Conservation (phyloP, 2,329 filamentous ascomycete species). For the Colletotrichum neosansevieriae region DNA sequence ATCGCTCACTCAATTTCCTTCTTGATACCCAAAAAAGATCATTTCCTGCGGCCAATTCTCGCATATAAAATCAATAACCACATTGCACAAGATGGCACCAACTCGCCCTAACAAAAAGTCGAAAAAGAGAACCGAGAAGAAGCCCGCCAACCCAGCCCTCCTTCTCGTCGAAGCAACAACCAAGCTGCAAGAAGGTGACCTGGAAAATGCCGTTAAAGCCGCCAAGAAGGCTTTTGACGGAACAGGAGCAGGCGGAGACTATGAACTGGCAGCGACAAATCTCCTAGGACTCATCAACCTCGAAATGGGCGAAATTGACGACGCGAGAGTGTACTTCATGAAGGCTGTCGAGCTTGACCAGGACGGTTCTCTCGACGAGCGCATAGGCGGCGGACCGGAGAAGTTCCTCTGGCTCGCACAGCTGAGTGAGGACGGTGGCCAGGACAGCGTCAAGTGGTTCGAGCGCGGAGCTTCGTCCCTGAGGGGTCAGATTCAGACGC, state of each 20-base stretch:
- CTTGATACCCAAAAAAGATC: not conserved
- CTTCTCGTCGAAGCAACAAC: slow-evolving; percentile 55
- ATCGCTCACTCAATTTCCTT: slow-evolving; percentile 8
- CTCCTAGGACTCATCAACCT: slow-evolving; percentile 85
- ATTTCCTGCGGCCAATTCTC: not conserved
- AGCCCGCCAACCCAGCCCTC: slow-evolving; percentile 44
- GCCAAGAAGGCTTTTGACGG: slow-evolving; percentile 58
- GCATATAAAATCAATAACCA: not conserved
- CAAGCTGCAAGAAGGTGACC: slow-evolving; percentile 56
- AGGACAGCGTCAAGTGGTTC: slow-evolving; percentile 75
- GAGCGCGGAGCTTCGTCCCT: slow-evolving; percentile 79
- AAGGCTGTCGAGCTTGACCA: slow-evolving; percentile 81
- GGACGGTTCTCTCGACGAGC: slow-evolving; percentile 77
- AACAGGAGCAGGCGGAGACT: slow-evolving; percentile 59
- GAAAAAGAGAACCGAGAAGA: slow-evolving; percentile 48
- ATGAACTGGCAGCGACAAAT: slow-evolving; percentile 75
- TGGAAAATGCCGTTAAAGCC: slow-evolving; percentile 54
- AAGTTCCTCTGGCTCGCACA: slow-evolving; percentile 97
- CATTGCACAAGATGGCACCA: slow-evolving; percentile 53
- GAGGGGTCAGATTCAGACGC: slow-evolving; percentile 74
- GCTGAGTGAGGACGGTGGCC: slow-evolving; percentile 78
- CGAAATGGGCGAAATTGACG: slow-evolving; percentile 83
- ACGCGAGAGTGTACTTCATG: slow-evolving; percentile 78
- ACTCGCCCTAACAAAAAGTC: slow-evolving; percentile 54
- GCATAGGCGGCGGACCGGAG: slow-evolving; percentile 84